phyloP scores from a whole-genome alignment of 257 asterid genomes.

The Nicotiana paniculata region DNA sequence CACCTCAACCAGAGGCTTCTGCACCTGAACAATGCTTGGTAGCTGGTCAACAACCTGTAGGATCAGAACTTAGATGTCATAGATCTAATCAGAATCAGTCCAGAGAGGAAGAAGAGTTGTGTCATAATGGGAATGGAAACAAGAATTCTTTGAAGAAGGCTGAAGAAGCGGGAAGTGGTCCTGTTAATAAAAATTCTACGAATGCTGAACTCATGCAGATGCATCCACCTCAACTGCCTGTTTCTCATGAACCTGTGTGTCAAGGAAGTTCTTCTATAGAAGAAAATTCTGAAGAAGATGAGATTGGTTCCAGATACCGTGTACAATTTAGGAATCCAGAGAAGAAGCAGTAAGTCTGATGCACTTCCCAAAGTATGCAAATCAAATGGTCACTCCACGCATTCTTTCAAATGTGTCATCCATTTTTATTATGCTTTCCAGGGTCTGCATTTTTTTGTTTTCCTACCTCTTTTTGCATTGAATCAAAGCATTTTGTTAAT shows the following conservation, averaged over 20 bases:
- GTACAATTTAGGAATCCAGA: conserved; percentile 31
- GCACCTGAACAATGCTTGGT: conserved; percentile 12
- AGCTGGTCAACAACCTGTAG: conserved; percentile 14
- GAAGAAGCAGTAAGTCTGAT: conserved; percentile 33
- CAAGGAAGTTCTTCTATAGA: conserved; percentile 24
- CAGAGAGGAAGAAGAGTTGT: conserved; percentile 14
- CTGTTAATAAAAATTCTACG: conserved; percentile 4
- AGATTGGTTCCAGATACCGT: conserved; percentile 26
- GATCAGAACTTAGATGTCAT: conserved; percentile 10
- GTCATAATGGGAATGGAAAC: conserved; percentile 20
- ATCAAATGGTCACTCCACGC: neutral
- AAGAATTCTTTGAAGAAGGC: conserved; percentile 18
- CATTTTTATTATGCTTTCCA: neutral
- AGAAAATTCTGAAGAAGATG: conserved; percentile 46
- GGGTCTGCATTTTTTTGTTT: neutral
- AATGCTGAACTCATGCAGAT: conserved; percentile 18
- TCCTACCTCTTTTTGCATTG: neutral
- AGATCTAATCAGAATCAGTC: conserved; percentile 13
- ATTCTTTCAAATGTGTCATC: neutral
- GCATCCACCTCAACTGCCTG: conserved; percentile 14
- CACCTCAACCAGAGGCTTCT: conserved; percentile 5
- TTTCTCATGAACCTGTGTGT: conserved; percentile 12
- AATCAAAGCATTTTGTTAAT: neutral
- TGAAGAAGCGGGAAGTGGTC: conserved; percentile 7
- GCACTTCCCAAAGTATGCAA: neutral